phyloP scores from a whole-genome alignment of 345 rosid species.

The Abelmoschus esculentus region DNA sequence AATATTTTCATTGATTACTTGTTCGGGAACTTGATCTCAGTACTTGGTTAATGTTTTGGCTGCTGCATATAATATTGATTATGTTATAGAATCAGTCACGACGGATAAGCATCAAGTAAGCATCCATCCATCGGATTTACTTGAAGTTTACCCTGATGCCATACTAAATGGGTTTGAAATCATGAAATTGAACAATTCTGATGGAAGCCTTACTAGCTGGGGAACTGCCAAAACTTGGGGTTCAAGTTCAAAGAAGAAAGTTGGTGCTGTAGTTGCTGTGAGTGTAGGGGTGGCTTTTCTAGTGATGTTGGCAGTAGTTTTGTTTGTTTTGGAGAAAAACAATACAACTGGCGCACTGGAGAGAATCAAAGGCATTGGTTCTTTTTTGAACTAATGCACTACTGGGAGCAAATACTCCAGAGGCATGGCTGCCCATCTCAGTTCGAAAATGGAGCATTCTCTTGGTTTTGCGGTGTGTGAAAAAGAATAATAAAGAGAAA shows the following conservation, averaged over 20 bases:
- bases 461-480: no score
- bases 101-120: constrained; percentile 43
- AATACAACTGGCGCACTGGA: constrained; percentile 21
- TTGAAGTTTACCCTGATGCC: constrained; percentile 33
- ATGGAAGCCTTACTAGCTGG: constrained; percentile 35
- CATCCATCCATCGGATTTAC: constrained; percentile 32
- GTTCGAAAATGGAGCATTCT: constrained; percentile 42
- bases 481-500: no score
- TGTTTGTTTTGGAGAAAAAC: constrained; percentile 31
- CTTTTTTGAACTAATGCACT: constrained; percentile 44
- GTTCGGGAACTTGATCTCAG: constrained; percentile 38
- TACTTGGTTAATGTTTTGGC: constrained; percentile 22
- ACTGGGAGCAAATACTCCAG: constrained; percentile 44
- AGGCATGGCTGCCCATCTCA: constrained; percentile 34
- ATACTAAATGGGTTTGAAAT: constrained; percentile 73
- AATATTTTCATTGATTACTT: constrained; percentile 55
- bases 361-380: constrained; percentile 55
- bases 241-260: constrained; percentile 14
- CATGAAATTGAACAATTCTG: constrained; percentile 59
- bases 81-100: constrained; percentile 21
- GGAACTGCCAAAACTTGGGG: constrained; percentile 9
- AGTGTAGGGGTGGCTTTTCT: neutral
- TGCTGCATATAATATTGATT: constrained; percentile 46
- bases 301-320: constrained; percentile 21
- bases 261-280: neutral